Evolutionary conservation across 106 monocot species (phyloP).

Genomic region (Apostasia shenzhenica): DNA sequence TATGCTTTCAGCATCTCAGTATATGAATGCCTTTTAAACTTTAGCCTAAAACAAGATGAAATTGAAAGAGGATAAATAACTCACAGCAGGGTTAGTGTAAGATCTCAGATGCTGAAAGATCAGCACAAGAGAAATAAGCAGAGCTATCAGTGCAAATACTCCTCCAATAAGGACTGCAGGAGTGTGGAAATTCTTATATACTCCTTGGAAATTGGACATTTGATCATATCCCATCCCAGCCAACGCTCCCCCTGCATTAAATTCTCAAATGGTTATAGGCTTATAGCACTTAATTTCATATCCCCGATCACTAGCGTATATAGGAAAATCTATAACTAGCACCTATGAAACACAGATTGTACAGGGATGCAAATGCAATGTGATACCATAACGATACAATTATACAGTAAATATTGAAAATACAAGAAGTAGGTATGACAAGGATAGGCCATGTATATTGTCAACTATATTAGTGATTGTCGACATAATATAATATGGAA

Average conservation of each 20-base stretch:
- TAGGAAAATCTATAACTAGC: no score
- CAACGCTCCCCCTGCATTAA: background rate
- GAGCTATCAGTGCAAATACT: slow-evolving; percentile 38
- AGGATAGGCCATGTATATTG: no score
- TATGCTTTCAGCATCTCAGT: background rate
- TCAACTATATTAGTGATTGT: no score
- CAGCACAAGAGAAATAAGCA: slow-evolving; percentile 38
- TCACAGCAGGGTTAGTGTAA: slow-evolving; percentile 69
- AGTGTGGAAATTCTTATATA: slow-evolving; percentile 46
- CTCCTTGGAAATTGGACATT: slow-evolving; percentile 20
- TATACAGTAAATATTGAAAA: no score
- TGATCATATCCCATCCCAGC: slow-evolving; percentile 21
- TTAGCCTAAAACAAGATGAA: background rate
- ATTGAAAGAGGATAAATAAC: slow-evolving; percentile 4
- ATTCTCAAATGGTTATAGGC: no score
- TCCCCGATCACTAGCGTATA: no score
- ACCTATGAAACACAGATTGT: no score
- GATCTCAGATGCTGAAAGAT: slow-evolving; percentile 68
- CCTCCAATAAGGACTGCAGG: slow-evolving; percentile 47
- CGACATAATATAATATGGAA: no score
- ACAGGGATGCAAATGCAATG: no score
- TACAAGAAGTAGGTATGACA: no score
- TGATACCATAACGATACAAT: no score
- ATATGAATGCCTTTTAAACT: background rate
- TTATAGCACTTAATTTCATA: no score